Evolutionary conservation across 192 early-diverging fungal species (phyloP).

Genomic region (Coemansia sp.): DNA sequence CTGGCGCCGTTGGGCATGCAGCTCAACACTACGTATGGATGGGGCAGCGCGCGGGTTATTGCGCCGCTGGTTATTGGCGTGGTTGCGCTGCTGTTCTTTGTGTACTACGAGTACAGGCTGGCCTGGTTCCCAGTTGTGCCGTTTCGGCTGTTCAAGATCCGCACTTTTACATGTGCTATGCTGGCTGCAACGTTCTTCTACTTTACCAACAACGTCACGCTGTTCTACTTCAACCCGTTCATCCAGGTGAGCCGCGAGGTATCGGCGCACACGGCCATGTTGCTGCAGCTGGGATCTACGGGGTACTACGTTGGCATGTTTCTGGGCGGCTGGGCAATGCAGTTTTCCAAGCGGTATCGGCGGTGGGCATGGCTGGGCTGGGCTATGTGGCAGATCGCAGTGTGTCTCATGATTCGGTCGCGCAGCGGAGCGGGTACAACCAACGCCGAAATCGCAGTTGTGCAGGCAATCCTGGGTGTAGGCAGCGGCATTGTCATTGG

Average conservation of each 20-base stretch:
- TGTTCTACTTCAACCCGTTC: conserved; percentile 43
- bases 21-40: conserved; percentile 50
- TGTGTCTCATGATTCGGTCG: conserved; percentile 49
- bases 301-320: conserved; percentile 45
- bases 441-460: conserved; percentile 46
- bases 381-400: conserved; percentile 35
- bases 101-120: conserved; percentile 56
- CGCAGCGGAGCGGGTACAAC: conserved; percentile 18
- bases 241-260: conserved; percentile 43
- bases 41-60: conserved; percentile 55
- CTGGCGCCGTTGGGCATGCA: conserved; percentile 50
- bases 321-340: conserved; percentile 49
- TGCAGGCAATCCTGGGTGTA: conserved; percentile 32
- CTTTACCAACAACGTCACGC: conserved; percentile 43
- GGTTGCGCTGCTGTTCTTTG: conserved; percentile 30
- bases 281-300: conserved; percentile 36
- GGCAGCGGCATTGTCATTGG: conserved; percentile 46
- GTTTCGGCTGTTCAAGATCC: conserved; percentile 31
- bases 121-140: conserved; percentile 66
- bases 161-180: conserved; percentile 43
- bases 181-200: conserved; percentile 39
- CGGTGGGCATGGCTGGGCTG: conserved; percentile 48
- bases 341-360: conserved; percentile 36
- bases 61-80: conserved; percentile 48
- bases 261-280: conserved; percentile 38